phyloP scores from a whole-genome alignment of 257 asterid species.

The Paulownia fortunei region DNA sequence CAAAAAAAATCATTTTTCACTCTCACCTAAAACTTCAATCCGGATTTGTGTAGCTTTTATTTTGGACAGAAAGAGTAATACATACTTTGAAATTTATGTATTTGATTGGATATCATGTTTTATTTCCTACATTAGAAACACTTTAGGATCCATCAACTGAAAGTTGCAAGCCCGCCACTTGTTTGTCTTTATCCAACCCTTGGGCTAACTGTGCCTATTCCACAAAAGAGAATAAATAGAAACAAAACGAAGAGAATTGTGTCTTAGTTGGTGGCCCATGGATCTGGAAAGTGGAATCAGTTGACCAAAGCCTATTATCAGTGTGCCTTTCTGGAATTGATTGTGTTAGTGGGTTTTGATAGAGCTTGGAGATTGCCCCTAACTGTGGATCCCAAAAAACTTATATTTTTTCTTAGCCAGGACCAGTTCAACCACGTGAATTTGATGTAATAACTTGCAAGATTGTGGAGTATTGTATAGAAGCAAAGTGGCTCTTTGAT shows the following conservation, averaged over 20 bases:
- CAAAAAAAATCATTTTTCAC: too few relatives aligned
- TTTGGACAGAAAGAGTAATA: neutral
- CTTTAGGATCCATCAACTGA: neutral
- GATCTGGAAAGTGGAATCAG: neutral
- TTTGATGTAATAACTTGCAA: neutral
- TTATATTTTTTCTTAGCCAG: neutral
- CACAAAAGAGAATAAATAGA: neutral
- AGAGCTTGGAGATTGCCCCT: neutral
- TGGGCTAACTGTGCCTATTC: neutral
- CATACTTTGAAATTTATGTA: neutral
- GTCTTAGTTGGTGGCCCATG: neutral
- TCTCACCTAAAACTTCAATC: too few relatives aligned
- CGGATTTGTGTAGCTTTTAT: too few relatives aligned
- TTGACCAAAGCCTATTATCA: neutral
- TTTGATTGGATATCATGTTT: neutral
- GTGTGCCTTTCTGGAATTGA: neutral
- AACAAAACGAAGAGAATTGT: neutral
- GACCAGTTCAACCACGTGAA: neutral
- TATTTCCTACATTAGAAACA: neutral
- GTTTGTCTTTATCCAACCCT: neutral
- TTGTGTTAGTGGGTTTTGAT: neutral
- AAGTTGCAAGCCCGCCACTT: too few relatives aligned
- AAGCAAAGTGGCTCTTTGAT: neutral
- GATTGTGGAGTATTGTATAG: neutral
- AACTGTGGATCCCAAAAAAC: too few relatives aligned